Evolutionary conservation across 1,139 yeast genomes (phyloP).

Genomic region (Taiozyma sp.): DNA sequence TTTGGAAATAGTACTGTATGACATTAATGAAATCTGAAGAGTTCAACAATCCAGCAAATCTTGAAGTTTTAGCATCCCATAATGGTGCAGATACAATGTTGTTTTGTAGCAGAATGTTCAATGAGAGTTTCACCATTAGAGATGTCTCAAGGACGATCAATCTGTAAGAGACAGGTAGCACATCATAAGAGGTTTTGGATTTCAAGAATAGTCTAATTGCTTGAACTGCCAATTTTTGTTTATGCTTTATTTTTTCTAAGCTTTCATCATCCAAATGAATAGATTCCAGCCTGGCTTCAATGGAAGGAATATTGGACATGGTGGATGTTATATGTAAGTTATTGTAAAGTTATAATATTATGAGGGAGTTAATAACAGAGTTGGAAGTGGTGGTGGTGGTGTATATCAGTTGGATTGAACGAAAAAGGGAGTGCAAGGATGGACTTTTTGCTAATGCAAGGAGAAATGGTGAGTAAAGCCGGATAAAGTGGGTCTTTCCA

Average conservation of each 20-base stretch:
- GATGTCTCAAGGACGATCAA: slow-evolving; percentile 92
- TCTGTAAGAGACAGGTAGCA: slow-evolving; percentile 90
- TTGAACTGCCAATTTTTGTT: slow-evolving; percentile 58
- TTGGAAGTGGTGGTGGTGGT: not conserved
- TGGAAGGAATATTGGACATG: slow-evolving; percentile 17
- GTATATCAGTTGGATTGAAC: not conserved
- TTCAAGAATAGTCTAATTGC: slow-evolving; percentile 82
- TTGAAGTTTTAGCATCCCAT: slow-evolving; percentile 86
- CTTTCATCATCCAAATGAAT: slow-evolving; percentile 16
- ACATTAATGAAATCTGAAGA: slow-evolving; percentile 93
- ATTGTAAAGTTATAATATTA: no score
- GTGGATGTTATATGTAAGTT: not conserved
- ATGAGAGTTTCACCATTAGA: slow-evolving; percentile 80
- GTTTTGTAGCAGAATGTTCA: slow-evolving; percentile 86
- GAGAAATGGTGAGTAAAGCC: not conserved
- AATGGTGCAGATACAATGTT: slow-evolving; percentile 95
- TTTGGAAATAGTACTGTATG: slow-evolving; percentile 88
- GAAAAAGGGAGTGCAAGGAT: not conserved
- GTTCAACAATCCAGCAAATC: slow-evolving; percentile 92
- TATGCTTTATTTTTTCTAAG: slow-evolving; percentile 12
- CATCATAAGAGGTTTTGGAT: slow-evolving; percentile 93
- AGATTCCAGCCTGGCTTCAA: slow-evolving; percentile 20
- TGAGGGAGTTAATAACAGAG: no score
- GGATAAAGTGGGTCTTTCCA: not conserved
- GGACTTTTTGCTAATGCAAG: not conserved